Conservation (phyloP, 2,329 filamentous ascomycete genomes). For the Colletotrichum eleusines region DNA sequence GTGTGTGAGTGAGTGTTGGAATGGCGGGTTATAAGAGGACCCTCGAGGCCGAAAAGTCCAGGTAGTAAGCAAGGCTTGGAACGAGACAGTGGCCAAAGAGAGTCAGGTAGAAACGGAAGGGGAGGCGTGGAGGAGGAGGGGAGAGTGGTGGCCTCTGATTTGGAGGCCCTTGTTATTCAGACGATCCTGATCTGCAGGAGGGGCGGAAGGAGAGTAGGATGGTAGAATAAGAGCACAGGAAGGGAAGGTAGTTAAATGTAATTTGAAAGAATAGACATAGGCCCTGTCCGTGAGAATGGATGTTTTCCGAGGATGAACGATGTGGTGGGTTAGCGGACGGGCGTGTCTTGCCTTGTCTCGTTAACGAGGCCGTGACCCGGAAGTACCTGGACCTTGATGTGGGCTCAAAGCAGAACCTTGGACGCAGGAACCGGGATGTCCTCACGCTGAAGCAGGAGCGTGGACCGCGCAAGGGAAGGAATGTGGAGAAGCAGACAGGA, state of each 20-base stretch:
- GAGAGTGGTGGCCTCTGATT: constrained; percentile 30
- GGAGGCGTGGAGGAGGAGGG: constrained; percentile 30
- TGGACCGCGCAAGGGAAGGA: constrained; percentile 11
- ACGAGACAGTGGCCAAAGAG: constrained; percentile 25
- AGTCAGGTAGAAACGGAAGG: constrained; percentile 15
- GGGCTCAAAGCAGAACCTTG: constrained; percentile 31
- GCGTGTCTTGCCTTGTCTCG: constrained; percentile 36
- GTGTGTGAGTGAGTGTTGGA: background rate
- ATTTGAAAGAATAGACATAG: constrained; percentile 32
- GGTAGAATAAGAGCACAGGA: constrained; percentile 8
- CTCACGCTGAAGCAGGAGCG: constrained; percentile 18
- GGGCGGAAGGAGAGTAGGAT: constrained; percentile 35
- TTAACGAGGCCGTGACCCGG: constrained; percentile 34
- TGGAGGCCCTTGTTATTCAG: constrained; percentile 30
- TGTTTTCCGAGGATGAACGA: constrained; percentile 27
- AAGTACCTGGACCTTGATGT: constrained; percentile 16
- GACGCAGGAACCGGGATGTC: constrained; percentile 7
- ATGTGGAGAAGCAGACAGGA: constrained; percentile 16
- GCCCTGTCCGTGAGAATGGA: constrained; percentile 17
- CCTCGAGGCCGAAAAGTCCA: constrained; percentile 7
- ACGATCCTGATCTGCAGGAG: constrained; percentile 40
- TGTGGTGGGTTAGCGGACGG: constrained; percentile 18
- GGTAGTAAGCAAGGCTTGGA: constrained; percentile 20
- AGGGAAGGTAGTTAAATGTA: constrained; percentile 41
- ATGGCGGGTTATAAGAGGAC: constrained; percentile 8